Evolutionary conservation across 371 early-diverging fungal genomes (phyloP), one percentile per base, ranked within the genome.

Genomic region (Coemansia sp.): DNA sequence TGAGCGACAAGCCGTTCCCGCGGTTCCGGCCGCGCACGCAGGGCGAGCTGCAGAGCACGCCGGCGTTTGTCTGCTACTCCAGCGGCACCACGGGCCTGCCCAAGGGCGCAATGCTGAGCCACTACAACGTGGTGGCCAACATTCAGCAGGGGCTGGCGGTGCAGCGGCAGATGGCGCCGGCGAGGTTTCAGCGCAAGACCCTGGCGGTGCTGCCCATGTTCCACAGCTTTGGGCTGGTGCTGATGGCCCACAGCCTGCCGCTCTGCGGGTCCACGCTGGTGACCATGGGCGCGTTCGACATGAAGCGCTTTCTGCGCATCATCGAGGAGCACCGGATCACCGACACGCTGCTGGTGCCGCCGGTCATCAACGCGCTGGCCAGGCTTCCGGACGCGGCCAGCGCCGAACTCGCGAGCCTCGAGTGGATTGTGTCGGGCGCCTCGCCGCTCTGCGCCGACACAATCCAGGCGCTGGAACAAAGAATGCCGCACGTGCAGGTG

Each of bases 81-180:
- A 87, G 89, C 26, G 95, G 95, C 31, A 95, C 94, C 14, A 75
- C 73, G 2, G 76, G 78, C 1, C 36, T 71, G 50, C 79, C 86
- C 65, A 89, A 95, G 78, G 94, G 93, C 41, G 94, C 93, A 2
- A 82, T 86, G 80, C 83, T 90, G 5, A 89, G 92, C 0, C 94
- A 94, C 68, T 63, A 70, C 58, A 96, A 94, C 67, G 81, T 94
- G 10, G 80, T 86, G 3, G 67, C 89, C 47, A 92, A 92, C 72
- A 71, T 74, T 2, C 60, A 74, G 40, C 76, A 48, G 35, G 66
- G 58, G 62, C 59, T 50, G 48, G 50, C 48, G 61, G 65, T 62
- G 42, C 75, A 79, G 16, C 56, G 67, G 16, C 48, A 50, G 10
- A 6, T 85, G 86, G 58, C 83, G 39, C 30, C 34, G 20, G 3